Percentiles rank a stretch among this genome's conserved stretches.
Conservation (phyloP, 768 basidiomycete genomes). For the Trametopsis cervina region DNA sequence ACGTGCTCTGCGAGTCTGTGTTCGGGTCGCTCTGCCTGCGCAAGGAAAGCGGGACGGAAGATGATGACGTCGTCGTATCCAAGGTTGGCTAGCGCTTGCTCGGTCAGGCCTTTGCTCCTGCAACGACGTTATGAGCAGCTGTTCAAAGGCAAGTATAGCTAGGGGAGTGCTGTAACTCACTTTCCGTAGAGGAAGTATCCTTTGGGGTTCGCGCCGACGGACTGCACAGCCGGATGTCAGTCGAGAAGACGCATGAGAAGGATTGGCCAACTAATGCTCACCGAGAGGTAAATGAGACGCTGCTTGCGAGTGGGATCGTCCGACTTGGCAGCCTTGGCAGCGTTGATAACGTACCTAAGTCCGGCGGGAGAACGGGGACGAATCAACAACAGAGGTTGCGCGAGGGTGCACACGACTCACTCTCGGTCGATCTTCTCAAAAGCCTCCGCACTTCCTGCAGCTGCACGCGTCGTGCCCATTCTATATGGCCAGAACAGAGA, state of each 20-base stretch:
- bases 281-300: conserved; percentile 66
- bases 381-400: too few species aligned
- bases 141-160: neutral
- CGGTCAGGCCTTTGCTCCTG: conserved; percentile 74
- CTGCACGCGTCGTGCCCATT: conserved; percentile 57
- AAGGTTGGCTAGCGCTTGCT: conserved; percentile 54
- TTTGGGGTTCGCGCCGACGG: conserved; percentile 38
- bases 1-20: conserved; percentile 34
- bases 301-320: conserved; percentile 41
- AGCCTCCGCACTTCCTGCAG: conserved; percentile 45
- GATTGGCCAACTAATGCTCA: too few species aligned
- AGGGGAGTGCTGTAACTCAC: conserved; percentile 21
- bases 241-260: too few species aligned
- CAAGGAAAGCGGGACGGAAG: conserved; percentile 57
- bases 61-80: conserved; percentile 68
- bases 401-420: conserved; percentile 32
- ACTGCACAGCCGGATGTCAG: too few species aligned
- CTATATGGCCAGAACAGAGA: too few species aligned
- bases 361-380: too few species aligned
- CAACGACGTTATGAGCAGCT: neutral
- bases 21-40: conserved; percentile 39
- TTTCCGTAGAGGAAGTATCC: conserved; percentile 47
- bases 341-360: conserved; percentile 64
- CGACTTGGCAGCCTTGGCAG: conserved; percentile 57
- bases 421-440: conserved; percentile 78